Base-by-base conservation (phyloP, 1,284 basidiomycete species). In the Puccinia coronata region DNA sequence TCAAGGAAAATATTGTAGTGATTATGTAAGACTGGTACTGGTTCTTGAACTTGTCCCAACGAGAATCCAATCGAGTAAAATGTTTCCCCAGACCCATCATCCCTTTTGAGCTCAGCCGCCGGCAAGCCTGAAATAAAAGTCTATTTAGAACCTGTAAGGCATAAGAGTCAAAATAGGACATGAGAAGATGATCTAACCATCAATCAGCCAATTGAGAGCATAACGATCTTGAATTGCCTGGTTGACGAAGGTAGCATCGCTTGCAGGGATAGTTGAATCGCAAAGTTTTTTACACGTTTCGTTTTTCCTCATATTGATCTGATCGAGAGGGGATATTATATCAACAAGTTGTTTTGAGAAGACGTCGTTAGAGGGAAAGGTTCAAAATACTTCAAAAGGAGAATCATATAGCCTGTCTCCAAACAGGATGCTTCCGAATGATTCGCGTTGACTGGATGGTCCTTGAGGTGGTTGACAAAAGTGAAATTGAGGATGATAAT, bases 331-430 rank as follows among this genome's bases (percentile, higher is more conserved):
- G 72, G 70, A 53, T 79, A 82, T 55, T 43, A 78, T 81, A 82
- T 53, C 11, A 81, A 81, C 61, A 28, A 57, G 34, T 74, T 11
- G 39, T 12, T n/a, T 34, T 12, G 31, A 14, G 31, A 36, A 65
- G 39, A 65, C 9, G 14, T 8, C 20, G 11, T 65, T 39, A 31
- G 36, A 57, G 57, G 51, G 36, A 28, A 43, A 61, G 6, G n/a
- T 51, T 20, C 25, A 16, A 63, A 91, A 82, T 83, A 93, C 92
- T 84, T 95, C 89, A 85, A 95, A 96, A 2, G 93, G 92, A 11
- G 93, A 94, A 85, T 92, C 92, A 87, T 96, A 94, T 85, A 99
- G 95, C 82, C 96, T 90, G 88, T 99, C 96, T 41, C 96, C 96
- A 84, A 98, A 98, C 20, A 99, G 88, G 83, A 97, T 95, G 41